Evolutionary conservation across 2,329 filamentous ascomycete genomes (phyloP).

Genomic region (Cladosporium phlei): DNA sequence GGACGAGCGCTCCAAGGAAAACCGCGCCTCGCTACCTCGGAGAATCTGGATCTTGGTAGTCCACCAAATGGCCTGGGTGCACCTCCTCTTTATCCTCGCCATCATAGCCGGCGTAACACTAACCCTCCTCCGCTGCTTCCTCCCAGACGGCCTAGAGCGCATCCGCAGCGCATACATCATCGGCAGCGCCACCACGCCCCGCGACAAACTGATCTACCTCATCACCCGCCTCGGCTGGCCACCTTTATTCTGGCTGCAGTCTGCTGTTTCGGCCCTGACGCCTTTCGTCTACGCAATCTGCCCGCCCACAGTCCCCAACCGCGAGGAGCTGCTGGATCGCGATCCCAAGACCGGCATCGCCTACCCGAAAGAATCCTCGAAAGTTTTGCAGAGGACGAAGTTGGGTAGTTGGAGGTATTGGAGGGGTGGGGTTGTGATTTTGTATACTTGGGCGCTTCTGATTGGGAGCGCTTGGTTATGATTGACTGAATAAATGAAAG

Average conservation of each 20-base stretch:
- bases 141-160: slow-evolving; percentile 3
- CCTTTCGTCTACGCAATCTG: slow-evolving; percentile 58
- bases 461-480: slow-evolving; percentile 8
- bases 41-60: slow-evolving; percentile 8
- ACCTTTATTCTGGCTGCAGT: slow-evolving; percentile 50
- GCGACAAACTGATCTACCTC: slow-evolving; percentile 42
- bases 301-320: slow-evolving; percentile 54
- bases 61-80: slow-evolving; percentile 12
- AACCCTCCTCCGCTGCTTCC: slow-evolving; percentile 4
- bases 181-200: background rate
- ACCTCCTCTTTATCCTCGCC: slow-evolving; percentile 14
- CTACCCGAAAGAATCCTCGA: slow-evolving; percentile 34
- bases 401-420: slow-evolving; percentile 10
- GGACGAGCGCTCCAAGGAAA: slow-evolving; percentile 51
- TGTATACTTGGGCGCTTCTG: slow-evolving; percentile 2
- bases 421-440: slow-evolving; percentile 5
- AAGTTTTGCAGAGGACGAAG: slow-evolving; percentile 5
- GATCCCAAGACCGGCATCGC: slow-evolving; percentile 54
- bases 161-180: slow-evolving; percentile 9
- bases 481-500: too few relatives aligned
- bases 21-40: background rate
- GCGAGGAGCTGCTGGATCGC: slow-evolving; percentile 53
- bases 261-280: slow-evolving; percentile 13
- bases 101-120: background rate
- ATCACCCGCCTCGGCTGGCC: slow-evolving; percentile 61